These are phyloP conservation scores for Spiromastix sp. DNA, from an alignment of 2,329 filamentous ascomycete species.

Conservation along the genomic window DNA sequence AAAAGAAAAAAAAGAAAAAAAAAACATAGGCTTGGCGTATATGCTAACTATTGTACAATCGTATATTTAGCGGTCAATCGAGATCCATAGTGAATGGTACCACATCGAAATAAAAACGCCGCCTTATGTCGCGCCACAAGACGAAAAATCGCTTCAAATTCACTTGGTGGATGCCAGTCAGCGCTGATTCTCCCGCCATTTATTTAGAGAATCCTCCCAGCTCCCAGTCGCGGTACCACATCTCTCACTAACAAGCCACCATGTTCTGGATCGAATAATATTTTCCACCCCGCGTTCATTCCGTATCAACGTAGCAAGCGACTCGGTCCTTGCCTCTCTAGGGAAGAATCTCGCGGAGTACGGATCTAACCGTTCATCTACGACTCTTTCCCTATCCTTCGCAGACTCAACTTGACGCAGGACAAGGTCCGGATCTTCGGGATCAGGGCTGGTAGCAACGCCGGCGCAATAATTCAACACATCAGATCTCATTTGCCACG, in stretches of 20 bases:
- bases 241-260: conserved; percentile 65
- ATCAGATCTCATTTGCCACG: conserved; percentile 74
- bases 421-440: conserved; percentile 69
- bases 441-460: conserved; percentile 79
- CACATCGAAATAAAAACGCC: too few species aligned
- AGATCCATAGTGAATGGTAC: too few species aligned
- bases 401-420: conserved; percentile 60
- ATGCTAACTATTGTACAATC: too few species aligned
- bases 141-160: too few species aligned
- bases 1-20: too few species aligned
- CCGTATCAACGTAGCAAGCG: conserved; percentile 58
- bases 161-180: too few species aligned
- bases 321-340: conserved; percentile 66
- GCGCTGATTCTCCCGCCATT: conserved; percentile 44
- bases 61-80: too few species aligned
- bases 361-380: conserved; percentile 84
- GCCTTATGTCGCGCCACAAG: too few species aligned
- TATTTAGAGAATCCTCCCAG: conserved; percentile 56
- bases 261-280: conserved; percentile 72
- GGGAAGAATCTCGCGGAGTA: conserved; percentile 75
- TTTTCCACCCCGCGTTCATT: conserved; percentile 64
- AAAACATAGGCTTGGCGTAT: too few species aligned
- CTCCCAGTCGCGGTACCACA: conserved; percentile 51
- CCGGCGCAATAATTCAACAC: conserved; percentile 81
- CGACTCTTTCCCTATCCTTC: conserved; percentile 58